These are phyloP conservation scores for Teratosphaeria nubilosa DNA, from an alignment of 2,329 filamentous ascomycete species.

Conservation along the genomic window DNA sequence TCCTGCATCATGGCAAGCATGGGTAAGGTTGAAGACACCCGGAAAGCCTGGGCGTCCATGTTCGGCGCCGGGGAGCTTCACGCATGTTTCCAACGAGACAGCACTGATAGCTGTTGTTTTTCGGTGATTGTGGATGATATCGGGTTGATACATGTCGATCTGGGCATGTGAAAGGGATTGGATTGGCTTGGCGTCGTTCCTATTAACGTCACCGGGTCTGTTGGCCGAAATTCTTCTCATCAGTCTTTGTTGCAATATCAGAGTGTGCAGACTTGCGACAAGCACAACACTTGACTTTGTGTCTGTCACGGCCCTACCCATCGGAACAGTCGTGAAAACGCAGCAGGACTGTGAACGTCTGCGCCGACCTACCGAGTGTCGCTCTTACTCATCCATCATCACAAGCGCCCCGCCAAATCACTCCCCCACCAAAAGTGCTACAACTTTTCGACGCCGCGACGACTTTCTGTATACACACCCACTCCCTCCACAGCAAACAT, in stretches of 20 bases:
- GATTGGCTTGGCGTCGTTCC: not conserved
- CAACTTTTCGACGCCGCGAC: not conserved
- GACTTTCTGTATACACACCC: not conserved
- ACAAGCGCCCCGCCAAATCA: not conserved
- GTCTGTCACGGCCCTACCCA: too few relatives aligned
- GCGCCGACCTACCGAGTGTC: not conserved
- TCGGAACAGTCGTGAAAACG: not conserved
- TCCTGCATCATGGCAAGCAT: not conserved
- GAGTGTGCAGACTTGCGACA: too few relatives aligned
- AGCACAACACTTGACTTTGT: too few relatives aligned
- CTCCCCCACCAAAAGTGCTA: not conserved
- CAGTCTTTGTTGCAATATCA: not conserved
- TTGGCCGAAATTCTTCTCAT: not conserved
- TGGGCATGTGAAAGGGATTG: not conserved
- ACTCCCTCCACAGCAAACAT: constrained; percentile 39
- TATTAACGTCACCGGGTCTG: not conserved
- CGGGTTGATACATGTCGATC: too few relatives aligned
- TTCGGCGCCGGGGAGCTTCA: too few relatives aligned
- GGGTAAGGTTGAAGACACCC: too few relatives aligned
- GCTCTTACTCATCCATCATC: not conserved
- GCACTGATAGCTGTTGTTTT: too few relatives aligned
- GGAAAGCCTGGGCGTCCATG: too few relatives aligned
- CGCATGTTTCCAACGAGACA: not conserved
- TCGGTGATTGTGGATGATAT: too few relatives aligned
- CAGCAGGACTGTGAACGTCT: not conserved